Conservation (phyloP, 1,284 basidiomycete species). For the Golubevia sp. region DNA sequence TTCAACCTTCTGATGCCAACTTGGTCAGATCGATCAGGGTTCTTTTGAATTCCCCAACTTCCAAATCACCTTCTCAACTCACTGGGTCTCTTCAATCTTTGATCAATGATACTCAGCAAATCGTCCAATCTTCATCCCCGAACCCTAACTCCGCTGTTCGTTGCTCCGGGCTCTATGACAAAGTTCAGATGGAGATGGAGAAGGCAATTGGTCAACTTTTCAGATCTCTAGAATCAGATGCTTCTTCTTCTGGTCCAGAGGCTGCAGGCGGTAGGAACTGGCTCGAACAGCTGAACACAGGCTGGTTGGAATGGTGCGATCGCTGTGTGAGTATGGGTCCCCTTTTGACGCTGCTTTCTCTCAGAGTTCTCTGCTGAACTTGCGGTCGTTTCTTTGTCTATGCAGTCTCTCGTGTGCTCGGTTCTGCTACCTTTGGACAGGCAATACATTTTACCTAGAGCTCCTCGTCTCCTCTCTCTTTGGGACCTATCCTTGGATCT, state of each 20-base stretch:
- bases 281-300: constrained; percentile 22
- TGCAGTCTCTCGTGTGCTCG: background rate
- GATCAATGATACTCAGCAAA: too few relatives aligned
- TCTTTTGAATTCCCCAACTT: too few relatives aligned
- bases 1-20: too few relatives aligned
- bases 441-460: too few relatives aligned
- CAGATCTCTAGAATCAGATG: constrained; percentile 4
- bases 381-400: background rate
- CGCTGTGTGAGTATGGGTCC: constrained; percentile 9
- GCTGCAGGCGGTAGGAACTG: constrained; percentile 7
- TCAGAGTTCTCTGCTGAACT: background rate
- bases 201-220: constrained; percentile 27
- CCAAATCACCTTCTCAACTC: too few relatives aligned
- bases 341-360: background rate
- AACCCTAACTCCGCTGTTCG: too few relatives aligned
- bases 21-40: too few relatives aligned
- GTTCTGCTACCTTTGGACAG: background rate
- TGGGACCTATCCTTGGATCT: constrained; percentile 36
- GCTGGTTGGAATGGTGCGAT: constrained; percentile 37
- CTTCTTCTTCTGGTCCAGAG: too few relatives aligned
- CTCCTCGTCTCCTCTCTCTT: constrained; percentile 9
- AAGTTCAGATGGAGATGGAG: constrained; percentile 44
- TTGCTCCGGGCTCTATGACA: constrained; percentile 27
- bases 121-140: too few relatives aligned
- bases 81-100: too few relatives aligned